Conservation (phyloP, 1,139 yeast genomes). For the Candida frijolesensis region DNA sequence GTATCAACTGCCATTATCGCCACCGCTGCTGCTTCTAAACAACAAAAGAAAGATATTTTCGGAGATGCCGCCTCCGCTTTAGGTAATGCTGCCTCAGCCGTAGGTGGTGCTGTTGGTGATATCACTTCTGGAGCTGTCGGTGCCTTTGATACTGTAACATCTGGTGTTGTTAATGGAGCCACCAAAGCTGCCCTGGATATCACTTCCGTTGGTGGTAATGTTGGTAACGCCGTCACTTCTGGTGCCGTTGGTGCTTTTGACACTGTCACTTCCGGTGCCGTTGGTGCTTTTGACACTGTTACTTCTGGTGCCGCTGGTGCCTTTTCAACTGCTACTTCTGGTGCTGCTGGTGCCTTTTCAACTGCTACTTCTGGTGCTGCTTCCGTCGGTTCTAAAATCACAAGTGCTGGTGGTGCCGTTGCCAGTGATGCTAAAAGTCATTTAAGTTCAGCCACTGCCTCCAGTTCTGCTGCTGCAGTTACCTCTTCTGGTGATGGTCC, state of each 20-base stretch:
- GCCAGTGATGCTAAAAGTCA: not conserved
- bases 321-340: slow-evolving; percentile 1
- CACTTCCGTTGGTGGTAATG: slow-evolving; percentile 9
- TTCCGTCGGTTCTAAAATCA: not conserved
- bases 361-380: slow-evolving; percentile 9
- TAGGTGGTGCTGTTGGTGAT: slow-evolving; percentile 1
- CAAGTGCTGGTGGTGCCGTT: slow-evolving; percentile 1
- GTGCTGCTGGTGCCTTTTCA: slow-evolving; percentile 5
- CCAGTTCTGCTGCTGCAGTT: slow-evolving; percentile 2
- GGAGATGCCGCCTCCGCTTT: slow-evolving; percentile 5
- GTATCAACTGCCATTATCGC: slow-evolving; percentile 4
- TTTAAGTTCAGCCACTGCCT: not conserved
- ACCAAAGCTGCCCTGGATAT: slow-evolving; percentile 1
- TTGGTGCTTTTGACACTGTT: slow-evolving; percentile 4
- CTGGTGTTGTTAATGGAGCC: slow-evolving; percentile 5
- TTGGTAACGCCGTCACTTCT: slow-evolving; percentile 1
- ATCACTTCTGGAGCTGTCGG: slow-evolving; percentile 1
- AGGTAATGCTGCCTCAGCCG: slow-evolving; percentile 1
- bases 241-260: slow-evolving; percentile 6
- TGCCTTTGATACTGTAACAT: slow-evolving; percentile 6
- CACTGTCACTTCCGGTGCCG: slow-evolving; percentile 7
- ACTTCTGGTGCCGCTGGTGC: slow-evolving; percentile 9
- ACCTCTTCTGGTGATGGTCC: slow-evolving; percentile 4
- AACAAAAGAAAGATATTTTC: not conserved
- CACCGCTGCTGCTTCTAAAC: not conserved